A percentile compares a stretch with the other conserved stretches of the same genome.
Conservation (phyloP, 2,329 filamentous ascomycete genomes). For the Neonectria neomacrospora region DNA sequence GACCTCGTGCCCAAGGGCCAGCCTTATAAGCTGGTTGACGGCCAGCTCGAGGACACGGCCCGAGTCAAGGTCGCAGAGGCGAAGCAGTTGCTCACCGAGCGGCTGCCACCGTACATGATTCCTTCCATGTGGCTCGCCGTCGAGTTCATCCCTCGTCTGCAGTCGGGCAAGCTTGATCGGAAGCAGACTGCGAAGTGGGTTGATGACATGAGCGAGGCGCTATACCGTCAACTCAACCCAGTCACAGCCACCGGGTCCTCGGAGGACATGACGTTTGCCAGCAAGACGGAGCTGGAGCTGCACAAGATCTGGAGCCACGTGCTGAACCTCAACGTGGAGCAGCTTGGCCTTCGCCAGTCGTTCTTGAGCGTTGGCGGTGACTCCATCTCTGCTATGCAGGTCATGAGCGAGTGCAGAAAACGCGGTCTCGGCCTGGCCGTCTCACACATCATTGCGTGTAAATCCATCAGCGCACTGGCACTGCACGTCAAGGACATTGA, state of each 20-base stretch:
- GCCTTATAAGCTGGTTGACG: conserved; percentile 28
- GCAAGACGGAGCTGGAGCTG: conserved; percentile 19
- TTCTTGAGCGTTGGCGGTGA: not conserved
- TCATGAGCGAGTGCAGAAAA: conserved; percentile 41
- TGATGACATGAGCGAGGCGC: conserved; percentile 26
- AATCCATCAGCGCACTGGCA: conserved; percentile 37
- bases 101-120: conserved; percentile 35
- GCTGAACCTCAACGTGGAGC: conserved; percentile 35
- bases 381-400: not conserved
- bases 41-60: not conserved
- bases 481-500: conserved; percentile 27
- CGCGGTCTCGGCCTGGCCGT: conserved; percentile 43
- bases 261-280: conserved; percentile 2
- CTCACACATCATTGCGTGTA: conserved; percentile 43
- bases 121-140: conserved; percentile 35
- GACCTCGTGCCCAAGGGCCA: conserved; percentile 23
- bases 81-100: not conserved
- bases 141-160: not conserved
- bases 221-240: conserved; percentile 35
- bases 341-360: conserved; percentile 24
- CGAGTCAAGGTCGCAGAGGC: not conserved
- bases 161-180: not conserved
- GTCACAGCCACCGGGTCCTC: not conserved
- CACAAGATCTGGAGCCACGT: conserved; percentile 34
- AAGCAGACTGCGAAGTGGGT: conserved; percentile 28